phyloP scores from a whole-genome alignment of 78 protist genomes.

The Dictyostelium intermedium region DNA sequence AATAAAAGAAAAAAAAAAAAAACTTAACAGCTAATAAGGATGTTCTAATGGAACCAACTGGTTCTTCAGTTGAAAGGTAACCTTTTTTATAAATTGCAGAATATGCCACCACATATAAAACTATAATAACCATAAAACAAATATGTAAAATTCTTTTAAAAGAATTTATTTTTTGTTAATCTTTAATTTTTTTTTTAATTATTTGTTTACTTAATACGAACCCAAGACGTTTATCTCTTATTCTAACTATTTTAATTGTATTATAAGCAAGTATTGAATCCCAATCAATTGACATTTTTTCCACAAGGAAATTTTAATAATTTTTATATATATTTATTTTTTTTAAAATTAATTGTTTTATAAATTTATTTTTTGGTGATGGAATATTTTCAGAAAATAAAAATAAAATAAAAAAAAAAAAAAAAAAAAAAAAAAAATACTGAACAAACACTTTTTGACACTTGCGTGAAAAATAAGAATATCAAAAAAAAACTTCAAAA shows the following conservation, averaged over 20 bases:
- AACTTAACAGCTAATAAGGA: not conserved
- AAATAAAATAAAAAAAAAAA: no score
- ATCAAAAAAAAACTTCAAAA: not conserved
- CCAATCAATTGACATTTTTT: not conserved
- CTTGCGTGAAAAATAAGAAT: not conserved
- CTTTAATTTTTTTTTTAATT: no score
- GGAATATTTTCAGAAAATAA: no score
- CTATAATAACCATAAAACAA: constrained; percentile 9
- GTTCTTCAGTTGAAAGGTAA: constrained; percentile 3
- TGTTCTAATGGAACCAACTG: constrained; percentile 20
- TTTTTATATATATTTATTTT: no score
- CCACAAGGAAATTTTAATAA: no score
- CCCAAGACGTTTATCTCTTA: constrained; percentile 63
- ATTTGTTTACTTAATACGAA: no score
- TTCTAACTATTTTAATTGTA: constrained; percentile 26
- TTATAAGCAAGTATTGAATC: not conserved
- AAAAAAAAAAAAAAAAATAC: no score
- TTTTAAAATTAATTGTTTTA: no score
- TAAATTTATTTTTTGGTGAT: no score
- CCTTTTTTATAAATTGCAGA: constrained; percentile 11
- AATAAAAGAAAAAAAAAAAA: not conserved
- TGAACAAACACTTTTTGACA: not conserved
- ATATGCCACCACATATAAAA: constrained; percentile 12
- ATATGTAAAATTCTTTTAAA: constrained; percentile 23
- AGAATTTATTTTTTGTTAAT: no score